These are phyloP conservation scores for Royoungia palumana DNA, from an alignment of 768 basidiomycete genomes.

Conservation along the genomic window DNA sequence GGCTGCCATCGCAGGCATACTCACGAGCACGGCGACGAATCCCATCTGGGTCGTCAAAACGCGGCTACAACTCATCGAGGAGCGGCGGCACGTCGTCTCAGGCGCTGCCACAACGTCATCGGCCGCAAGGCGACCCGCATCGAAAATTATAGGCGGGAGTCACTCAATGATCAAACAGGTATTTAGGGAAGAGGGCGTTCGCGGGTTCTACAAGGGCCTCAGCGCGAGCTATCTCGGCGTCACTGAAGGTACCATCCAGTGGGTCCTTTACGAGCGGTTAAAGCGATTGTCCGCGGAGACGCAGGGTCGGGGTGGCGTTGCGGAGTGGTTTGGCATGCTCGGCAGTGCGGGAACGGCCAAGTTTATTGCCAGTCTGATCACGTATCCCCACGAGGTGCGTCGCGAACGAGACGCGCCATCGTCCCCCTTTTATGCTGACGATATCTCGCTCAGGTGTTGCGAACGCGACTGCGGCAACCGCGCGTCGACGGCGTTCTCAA, in stretches of 20 bases:
- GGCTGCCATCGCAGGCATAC: slow-evolving; percentile 82
- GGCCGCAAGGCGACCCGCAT: slow-evolving; percentile 7
- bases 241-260: slow-evolving; percentile 94
- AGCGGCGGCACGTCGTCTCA: slow-evolving; percentile 17
- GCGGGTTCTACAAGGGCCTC: slow-evolving; percentile 92
- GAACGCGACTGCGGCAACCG: slow-evolving; percentile 90
- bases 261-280: slow-evolving; percentile 92
- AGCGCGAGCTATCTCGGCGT: slow-evolving; percentile 95
- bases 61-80: slow-evolving; percentile 71
- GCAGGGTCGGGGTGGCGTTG: slow-evolving; percentile 53
- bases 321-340: slow-evolving; percentile 78
- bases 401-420: neutral
- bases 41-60: slow-evolving; percentile 99
- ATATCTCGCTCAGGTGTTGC: slow-evolving; percentile 59
- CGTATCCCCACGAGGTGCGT: slow-evolving; percentile 95
- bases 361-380: slow-evolving; percentile 88
- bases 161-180: slow-evolving; percentile 68
- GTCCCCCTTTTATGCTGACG: slow-evolving; percentile 1
- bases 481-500: slow-evolving; percentile 71
- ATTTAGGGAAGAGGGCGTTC: slow-evolving; percentile 72
- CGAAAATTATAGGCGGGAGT: slow-evolving; percentile 48
- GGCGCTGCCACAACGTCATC: neutral
- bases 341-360: slow-evolving; percentile 93
- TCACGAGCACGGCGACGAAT: slow-evolving; percentile 89
- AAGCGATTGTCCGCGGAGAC: slow-evolving; percentile 61